A percentile compares a stretch with the other conserved stretches of the same genome.
Evolutionary conservation across 2,329 filamentous ascomycete genomes (phyloP).

Genomic region (Alternaria gaisen): DNA sequence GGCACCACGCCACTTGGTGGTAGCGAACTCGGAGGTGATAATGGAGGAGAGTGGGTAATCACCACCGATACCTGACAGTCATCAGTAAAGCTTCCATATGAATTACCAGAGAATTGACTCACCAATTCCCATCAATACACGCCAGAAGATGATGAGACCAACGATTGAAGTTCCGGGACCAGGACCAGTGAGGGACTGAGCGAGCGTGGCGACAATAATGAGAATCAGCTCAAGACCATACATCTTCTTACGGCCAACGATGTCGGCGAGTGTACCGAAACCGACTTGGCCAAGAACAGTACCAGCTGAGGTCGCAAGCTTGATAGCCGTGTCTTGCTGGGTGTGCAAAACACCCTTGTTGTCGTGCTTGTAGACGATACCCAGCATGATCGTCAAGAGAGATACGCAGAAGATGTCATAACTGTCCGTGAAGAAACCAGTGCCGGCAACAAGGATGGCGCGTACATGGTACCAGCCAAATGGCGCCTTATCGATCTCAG

Average conservation of each 20-base stretch:
- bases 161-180: constrained; percentile 49
- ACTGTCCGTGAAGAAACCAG: constrained; percentile 87
- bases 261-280: constrained; percentile 71
- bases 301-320: constrained; percentile 83
- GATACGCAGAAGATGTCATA: constrained; percentile 69
- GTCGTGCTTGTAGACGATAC: constrained; percentile 75
- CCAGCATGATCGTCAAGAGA: constrained; percentile 70
- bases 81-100: constrained; percentile 7
- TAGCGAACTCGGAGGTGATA: constrained; percentile 70
- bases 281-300: constrained; percentile 84
- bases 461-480: constrained; percentile 86
- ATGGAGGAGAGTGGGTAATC: constrained; percentile 86
- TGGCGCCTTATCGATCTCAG: constrained; percentile 81
- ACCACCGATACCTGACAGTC: constrained; percentile 61
- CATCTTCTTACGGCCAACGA: constrained; percentile 82
- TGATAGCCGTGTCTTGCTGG: constrained; percentile 82
- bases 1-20: constrained; percentile 52
- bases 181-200: constrained; percentile 46
- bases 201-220: constrained; percentile 52
- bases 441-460: constrained; percentile 79
- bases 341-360: constrained; percentile 64
- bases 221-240: constrained; percentile 67
- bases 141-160: constrained; percentile 53
- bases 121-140: constrained; percentile 54
- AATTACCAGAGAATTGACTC: constrained; percentile 50